Evolutionary conservation across 257 asterid genomes (phyloP), one percentile per base, ranked within the genome.

Genomic region (Agastache rugosa): DNA sequence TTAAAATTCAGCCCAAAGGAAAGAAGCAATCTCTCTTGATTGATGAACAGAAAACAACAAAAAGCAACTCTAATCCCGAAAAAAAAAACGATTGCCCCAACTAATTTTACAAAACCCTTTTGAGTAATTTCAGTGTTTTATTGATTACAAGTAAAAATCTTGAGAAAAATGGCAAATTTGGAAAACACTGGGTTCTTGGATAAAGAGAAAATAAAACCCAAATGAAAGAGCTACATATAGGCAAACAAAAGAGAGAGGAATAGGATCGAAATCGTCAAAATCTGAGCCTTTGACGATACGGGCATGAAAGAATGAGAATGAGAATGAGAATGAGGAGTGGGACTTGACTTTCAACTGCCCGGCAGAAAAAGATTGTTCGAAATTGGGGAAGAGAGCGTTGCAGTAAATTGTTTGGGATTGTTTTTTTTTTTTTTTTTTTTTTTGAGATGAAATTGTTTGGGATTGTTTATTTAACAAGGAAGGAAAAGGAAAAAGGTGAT

Each of bases 161-260:
- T 6, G 6, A 3, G 10, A 5, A 15, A 34, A 58, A 48, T 14
- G 29, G 44, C 23, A 23, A 64, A 25, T 15, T 65, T n/a, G 55
- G 71, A 61, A 44, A 66, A 34, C 27, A 59, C 44, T n/a, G 27
- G 48, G 42, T 66, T 61, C 78, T 79, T 77, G 84, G 73, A 74
- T 71, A 37, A 67, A 51, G 65, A 75, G 78, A 77, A 75, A 62
- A 35, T 65, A 25, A 56, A 16, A 29, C 65, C 66, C 61, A 17
- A 64, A 66, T 1, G 15, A 6, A 37, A 74, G 69, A 80, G 11
- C 6, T 66, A 80, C 58, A 64, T 44, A 80, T 15, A 63, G 63
- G 29, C 37, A 47, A 29, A 41, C 19, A 6, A 34, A 58, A 17
- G 23, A 50, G 16, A 4, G 11, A 7, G 7, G 25, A 29, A 8